Percentiles rank a stretch among this genome's conserved stretches.
These are phyloP conservation scores for Magnaporthiopsis incrustans DNA, from an alignment of 2,329 filamentous ascomycete species.

Conservation along the genomic window DNA sequence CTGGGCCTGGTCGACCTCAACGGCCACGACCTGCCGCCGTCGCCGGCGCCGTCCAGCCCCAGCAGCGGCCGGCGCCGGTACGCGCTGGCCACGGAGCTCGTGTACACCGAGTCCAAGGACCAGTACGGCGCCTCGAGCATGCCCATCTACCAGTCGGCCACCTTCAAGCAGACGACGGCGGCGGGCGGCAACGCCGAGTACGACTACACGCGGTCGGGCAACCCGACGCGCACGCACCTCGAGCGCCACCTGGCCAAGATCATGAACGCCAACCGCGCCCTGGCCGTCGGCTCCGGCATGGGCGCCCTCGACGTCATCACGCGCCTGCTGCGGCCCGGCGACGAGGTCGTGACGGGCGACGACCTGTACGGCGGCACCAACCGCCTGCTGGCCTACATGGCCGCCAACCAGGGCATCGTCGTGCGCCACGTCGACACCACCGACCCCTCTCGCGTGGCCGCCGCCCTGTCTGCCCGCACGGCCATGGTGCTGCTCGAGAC, in stretches of 20 bases:
- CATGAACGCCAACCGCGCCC: slow-evolving; percentile 86
- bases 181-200: slow-evolving; percentile 69
- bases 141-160: slow-evolving; percentile 97
- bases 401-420: slow-evolving; percentile 79
- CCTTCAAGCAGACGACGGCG: slow-evolving; percentile 88
- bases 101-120: slow-evolving; percentile 92
- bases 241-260: slow-evolving; percentile 98
- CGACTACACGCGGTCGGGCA: slow-evolving; percentile 96
- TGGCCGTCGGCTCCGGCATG: slow-evolving; percentile 96
- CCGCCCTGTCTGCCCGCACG: slow-evolving; percentile 69
- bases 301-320: slow-evolving; percentile 95
- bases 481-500: slow-evolving; percentile 94
- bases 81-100: slow-evolving; percentile 88
- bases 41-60: slow-evolving; percentile 87
- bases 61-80: slow-evolving; percentile 75
- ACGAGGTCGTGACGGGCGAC: slow-evolving; percentile 95
- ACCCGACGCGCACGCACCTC: slow-evolving; percentile 90
- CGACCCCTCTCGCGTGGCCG: slow-evolving; percentile 58
- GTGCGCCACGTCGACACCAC: slow-evolving; percentile 98
- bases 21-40: slow-evolving; percentile 79
- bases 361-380: slow-evolving; percentile 96
- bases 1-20: slow-evolving; percentile 60
- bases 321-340: slow-evolving; percentile 78
- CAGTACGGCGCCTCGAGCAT: slow-evolving; percentile 96
- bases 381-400: slow-evolving; percentile 84